Conservation (phyloP, 1,284 basidiomycete genomes). For the Leccinum huronense region DNA sequence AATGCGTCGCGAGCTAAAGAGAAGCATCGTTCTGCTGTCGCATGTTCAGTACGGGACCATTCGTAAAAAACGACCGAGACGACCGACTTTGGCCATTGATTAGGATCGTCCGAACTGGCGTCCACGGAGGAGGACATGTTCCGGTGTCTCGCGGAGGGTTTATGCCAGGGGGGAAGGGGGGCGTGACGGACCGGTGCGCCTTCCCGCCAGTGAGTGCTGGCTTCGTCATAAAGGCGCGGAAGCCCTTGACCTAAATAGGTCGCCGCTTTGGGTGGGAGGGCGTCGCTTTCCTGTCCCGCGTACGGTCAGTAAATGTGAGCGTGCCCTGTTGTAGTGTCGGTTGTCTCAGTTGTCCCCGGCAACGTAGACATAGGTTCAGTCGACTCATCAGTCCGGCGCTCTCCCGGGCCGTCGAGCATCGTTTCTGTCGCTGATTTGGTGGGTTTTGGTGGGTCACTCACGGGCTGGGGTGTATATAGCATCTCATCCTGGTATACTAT, state of each 20-base stretch:
- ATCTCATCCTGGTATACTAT: too few species aligned
- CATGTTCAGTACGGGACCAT: slow-evolving; percentile 1
- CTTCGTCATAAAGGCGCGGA: neutral
- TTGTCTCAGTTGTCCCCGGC: too few species aligned
- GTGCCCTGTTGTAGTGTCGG: too few species aligned
- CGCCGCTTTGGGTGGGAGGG: neutral
- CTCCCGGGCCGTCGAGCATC: too few species aligned
- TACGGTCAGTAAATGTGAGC: neutral
- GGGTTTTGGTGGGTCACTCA: too few species aligned
- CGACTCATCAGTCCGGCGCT: too few species aligned
- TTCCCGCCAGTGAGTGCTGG: neutral
- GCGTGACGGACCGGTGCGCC: neutral
- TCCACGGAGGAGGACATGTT: slow-evolving; percentile 44
- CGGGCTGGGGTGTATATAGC: too few species aligned
- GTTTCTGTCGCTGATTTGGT: too few species aligned
- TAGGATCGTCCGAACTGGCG: slow-evolving; percentile 56
- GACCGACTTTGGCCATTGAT: slow-evolving; percentile 67
- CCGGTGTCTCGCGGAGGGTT: neutral
- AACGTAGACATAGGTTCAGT: too few species aligned
- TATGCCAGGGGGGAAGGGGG: neutral
- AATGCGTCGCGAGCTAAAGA: slow-evolving; percentile 44
- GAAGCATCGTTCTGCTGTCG: slow-evolving; percentile 49
- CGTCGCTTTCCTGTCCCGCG: neutral
- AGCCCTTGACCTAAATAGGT: slow-evolving; percentile 1
- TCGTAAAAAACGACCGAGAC: neutral